These are phyloP conservation scores for Posidonia oceanica DNA, from an alignment of 116 monocot genomes.

Conservation along the genomic window DNA sequence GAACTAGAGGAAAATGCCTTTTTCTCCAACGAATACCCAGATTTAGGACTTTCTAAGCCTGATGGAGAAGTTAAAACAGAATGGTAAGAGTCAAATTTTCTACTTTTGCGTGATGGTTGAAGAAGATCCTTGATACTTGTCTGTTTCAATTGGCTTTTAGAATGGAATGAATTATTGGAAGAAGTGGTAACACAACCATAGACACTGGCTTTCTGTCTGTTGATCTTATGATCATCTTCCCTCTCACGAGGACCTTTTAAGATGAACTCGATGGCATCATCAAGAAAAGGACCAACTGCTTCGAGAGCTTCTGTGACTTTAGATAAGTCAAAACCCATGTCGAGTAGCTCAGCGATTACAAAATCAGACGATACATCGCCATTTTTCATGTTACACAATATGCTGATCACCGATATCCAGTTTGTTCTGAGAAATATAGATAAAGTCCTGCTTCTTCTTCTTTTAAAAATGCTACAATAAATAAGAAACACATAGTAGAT, in stretches of 20 bases:
- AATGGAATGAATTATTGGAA: not conserved
- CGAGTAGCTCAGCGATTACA: constrained; percentile 58
- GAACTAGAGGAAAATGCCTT: constrained; percentile 3
- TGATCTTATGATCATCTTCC: not conserved
- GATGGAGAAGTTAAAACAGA: constrained; percentile 12
- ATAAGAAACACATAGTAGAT: no score
- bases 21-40: constrained; percentile 4
- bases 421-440: not conserved
- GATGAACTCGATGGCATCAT: constrained; percentile 71
- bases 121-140: constrained; percentile 57
- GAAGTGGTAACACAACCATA: constrained; percentile 10
- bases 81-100: constrained; percentile 7
- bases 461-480: no score
- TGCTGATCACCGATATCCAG: not conserved
- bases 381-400: constrained; percentile 24
- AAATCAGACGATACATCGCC: constrained; percentile 36
- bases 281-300: constrained; percentile 50
- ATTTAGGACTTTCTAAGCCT: constrained; percentile 4
- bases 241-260: constrained; percentile 28
- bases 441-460: no score
- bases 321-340: constrained; percentile 87
- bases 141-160: constrained; percentile 37
- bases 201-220: not conserved
- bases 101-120: constrained; percentile 16
- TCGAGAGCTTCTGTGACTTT: constrained; percentile 39